These are phyloP conservation scores for Discostella pseudostelligera DNA, from an alignment of 108 stramenopile genomes.

Conservation along the genomic window DNA sequence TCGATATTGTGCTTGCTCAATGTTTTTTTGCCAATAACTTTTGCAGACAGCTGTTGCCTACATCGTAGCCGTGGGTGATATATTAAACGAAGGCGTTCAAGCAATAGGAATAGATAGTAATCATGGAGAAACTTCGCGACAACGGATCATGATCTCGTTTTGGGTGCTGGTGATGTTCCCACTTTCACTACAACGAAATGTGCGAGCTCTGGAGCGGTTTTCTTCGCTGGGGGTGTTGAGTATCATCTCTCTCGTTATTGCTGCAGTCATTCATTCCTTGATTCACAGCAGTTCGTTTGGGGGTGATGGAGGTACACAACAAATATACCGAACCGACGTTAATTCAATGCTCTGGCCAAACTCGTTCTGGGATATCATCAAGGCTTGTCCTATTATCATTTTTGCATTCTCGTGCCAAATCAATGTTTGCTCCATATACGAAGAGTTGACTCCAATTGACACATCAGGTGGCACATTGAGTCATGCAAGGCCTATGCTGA, in stretches of 20 bases:
- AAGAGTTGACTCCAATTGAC: slow-evolving; percentile 48
- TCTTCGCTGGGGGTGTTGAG: slow-evolving; percentile 65
- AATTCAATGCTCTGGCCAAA: slow-evolving; percentile 49
- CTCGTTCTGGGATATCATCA: slow-evolving; percentile 45
- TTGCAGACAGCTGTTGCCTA: slow-evolving; percentile 52
- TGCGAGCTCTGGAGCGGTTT: slow-evolving; percentile 63
- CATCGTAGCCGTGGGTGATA: slow-evolving; percentile 80
- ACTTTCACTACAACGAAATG: slow-evolving; percentile 54
- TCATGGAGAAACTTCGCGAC: slow-evolving; percentile 18
- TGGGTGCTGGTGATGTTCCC: slow-evolving; percentile 75
- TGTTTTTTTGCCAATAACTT: too few species aligned
- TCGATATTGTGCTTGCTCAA: too few species aligned
- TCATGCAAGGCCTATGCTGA: neutral
- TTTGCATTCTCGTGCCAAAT: slow-evolving; percentile 86
- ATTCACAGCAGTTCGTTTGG: slow-evolving; percentile 18
- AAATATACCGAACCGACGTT: slow-evolving; percentile 9
- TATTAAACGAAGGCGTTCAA: slow-evolving; percentile 52
- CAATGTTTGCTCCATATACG: slow-evolving; percentile 77
- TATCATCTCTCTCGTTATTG: slow-evolving; percentile 64
- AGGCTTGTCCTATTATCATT: slow-evolving; percentile 78
- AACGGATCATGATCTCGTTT: slow-evolving; percentile 47
- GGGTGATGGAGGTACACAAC: neutral
- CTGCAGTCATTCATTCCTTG: slow-evolving; percentile 67
- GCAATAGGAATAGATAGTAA: slow-evolving; percentile 19
- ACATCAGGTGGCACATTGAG: slow-evolving; percentile 3